Base-by-base conservation (phyloP, 495 filamentous ascomycete genomes). In the Talaromyces ruber region DNA sequence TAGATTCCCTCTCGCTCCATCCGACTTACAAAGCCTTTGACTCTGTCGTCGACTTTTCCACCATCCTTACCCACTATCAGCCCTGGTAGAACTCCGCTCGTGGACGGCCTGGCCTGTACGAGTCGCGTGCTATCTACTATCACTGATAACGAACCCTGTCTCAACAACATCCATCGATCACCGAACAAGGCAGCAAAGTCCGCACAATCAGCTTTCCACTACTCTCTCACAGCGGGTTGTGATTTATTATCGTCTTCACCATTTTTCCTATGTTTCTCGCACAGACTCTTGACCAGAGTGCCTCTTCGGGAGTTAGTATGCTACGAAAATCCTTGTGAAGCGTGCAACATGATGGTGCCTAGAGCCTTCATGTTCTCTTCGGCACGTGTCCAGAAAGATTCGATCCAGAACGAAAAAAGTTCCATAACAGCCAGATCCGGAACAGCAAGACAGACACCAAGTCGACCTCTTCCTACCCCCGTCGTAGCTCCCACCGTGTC, bases 221-320 rank as follows among this genome's bases (percentile, higher is more conserved):
- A 28, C 24, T 6, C 24, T 54, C 52, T 29, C 11, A 6, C 9
- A 58, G 55, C 8, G 55, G 55, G 21, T 16, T 22, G n/a, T 22
- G n/a, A 37, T 22, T 6, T 4, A 21, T n/a, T 21, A 14, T 24
- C 34, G 8, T 60, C 6, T 18, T 39, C 59, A 52, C 43, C 59
- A 50, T 29, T 22, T n/a, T 53, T 25, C 43, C 60, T 67, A 80
- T 80, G 77, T 80, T 77, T 75, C 75, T 80, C 68, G 75, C 62
- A 45, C 77, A 79, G 67, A 69, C 58, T 7, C 76, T 79, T 66
- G 77, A 80, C 61, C 77, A 78, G 67, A 80, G 76, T 72, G 77
- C 76, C 72, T 79, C 75, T 32, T 73, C 77, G 64, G 77, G 77
- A 70, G 64, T 22, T 65, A 66, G 64, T 62, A 62, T 63, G 59